phyloP scores from a whole-genome alignment of 257 asterid genomes.

The Haberlea rhodopensis region DNA sequence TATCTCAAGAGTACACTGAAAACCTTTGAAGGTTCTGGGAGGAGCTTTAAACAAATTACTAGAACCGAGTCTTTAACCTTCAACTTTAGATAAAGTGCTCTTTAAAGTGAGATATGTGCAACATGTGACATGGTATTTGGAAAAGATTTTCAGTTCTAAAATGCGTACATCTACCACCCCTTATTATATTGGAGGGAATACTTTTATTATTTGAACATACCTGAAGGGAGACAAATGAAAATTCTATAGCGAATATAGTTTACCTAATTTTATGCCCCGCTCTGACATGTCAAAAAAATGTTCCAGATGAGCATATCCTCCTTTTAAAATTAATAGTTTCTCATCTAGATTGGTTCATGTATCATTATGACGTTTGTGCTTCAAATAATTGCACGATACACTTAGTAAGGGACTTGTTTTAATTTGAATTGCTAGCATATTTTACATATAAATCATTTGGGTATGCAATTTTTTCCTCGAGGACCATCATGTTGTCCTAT shows the following conservation, averaged over 20 bases:
- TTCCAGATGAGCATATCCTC: not conserved
- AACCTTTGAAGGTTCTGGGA: not conserved
- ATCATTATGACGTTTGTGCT: not conserved
- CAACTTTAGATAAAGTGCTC: not conserved
- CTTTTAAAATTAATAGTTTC: not conserved
- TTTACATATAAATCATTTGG: not conserved
- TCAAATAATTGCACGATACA: not conserved
- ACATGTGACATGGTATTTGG: too few relatives aligned
- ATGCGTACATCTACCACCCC: too few relatives aligned
- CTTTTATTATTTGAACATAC: too few relatives aligned
- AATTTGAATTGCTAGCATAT: not conserved
- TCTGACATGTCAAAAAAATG: not conserved
- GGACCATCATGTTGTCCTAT: not conserved
- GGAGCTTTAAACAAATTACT: not conserved
- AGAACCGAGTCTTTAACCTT: not conserved
- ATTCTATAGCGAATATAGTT: not conserved
- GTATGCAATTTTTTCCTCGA: not conserved
- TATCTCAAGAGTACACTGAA: not conserved
- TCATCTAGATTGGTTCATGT: not conserved
- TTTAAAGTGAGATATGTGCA: too few relatives aligned
- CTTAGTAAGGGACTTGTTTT: not conserved
- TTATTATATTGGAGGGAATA: too few relatives aligned
- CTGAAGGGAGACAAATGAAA: not conserved
- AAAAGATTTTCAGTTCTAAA: too few relatives aligned
- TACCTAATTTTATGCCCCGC: too few relatives aligned